Evolutionary conservation across 192 early-diverging fungal genomes (phyloP).

Genomic region (Pecoramyces ruminantium): DNA sequence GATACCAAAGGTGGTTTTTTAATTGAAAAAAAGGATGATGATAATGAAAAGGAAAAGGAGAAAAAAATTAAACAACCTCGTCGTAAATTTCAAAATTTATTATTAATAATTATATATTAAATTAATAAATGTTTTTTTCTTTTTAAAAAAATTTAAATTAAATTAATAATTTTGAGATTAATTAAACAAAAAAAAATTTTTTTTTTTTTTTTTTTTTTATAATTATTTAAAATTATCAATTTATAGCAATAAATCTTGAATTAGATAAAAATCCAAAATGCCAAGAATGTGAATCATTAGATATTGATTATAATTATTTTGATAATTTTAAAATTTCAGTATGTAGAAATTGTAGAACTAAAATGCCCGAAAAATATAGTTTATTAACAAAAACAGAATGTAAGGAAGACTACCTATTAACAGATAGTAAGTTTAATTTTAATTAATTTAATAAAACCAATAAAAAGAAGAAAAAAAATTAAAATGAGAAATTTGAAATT

Average conservation of each 20-base stretch:
- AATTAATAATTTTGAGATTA: too few relatives aligned
- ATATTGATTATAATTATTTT: conserved; percentile 58
- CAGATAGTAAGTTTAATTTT: conserved; percentile 70
- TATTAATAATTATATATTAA: too few relatives aligned
- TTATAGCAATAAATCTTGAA: conserved; percentile 21
- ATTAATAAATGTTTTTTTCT: too few relatives aligned
- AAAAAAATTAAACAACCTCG: neutral
- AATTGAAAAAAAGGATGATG: neutral
- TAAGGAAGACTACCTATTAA: conserved; percentile 83
- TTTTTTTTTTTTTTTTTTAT: too few relatives aligned
- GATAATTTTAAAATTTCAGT: conserved; percentile 57
- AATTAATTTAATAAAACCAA: too few relatives aligned
- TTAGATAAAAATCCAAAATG: conserved; percentile 49
- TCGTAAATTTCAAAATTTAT: neutral
- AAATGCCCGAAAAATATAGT: conserved; percentile 69
- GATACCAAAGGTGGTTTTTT: neutral
- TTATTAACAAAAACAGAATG: conserved; percentile 94
- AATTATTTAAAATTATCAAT: too few relatives aligned
- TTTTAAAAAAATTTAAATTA: too few relatives aligned
- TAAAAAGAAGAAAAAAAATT: neutral
- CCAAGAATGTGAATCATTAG: conserved; percentile 66
- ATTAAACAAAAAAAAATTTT: too few relatives aligned
- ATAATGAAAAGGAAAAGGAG: neutral
- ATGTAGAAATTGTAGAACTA: conserved; percentile 58
- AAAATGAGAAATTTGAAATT: neutral